phyloP scores from a whole-genome alignment of 2,329 filamentous ascomycete genomes.

The Colletotrichum melonis region DNA sequence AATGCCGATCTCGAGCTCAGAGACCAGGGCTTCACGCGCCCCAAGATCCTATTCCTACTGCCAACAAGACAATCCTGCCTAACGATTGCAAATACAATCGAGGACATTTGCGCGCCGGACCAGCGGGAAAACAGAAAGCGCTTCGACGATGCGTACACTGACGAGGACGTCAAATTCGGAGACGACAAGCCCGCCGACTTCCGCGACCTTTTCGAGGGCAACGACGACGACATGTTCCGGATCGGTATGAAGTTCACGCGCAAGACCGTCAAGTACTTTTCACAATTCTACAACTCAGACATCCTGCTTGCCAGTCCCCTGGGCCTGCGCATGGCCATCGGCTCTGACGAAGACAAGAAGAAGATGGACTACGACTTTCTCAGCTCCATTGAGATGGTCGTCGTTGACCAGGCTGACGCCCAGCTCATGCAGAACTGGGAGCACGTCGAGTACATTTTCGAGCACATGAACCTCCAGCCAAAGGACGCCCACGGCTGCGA shows the following conservation, averaged over 20 bases:
- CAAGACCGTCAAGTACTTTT: slow-evolving; percentile 94
- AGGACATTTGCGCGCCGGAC: slow-evolving; percentile 80
- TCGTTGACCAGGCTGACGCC: slow-evolving; percentile 93
- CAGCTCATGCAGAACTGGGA: slow-evolving; percentile 99
- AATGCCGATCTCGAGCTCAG: slow-evolving; percentile 78
- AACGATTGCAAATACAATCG: slow-evolving; percentile 81
- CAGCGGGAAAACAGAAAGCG: slow-evolving; percentile 96
- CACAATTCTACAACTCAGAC: slow-evolving; percentile 96
- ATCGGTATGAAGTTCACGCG: slow-evolving; percentile 96
- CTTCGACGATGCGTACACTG: slow-evolving; percentile 85
- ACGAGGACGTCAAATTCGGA: slow-evolving; percentile 75
- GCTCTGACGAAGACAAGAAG: slow-evolving; percentile 74
- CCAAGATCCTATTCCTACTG: slow-evolving; percentile 90
- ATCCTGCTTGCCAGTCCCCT: slow-evolving; percentile 93
- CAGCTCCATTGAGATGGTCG: slow-evolving; percentile 89
- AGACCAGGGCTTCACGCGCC: slow-evolving; percentile 95
- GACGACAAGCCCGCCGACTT: slow-evolving; percentile 87
- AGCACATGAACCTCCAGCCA: slow-evolving; percentile 90
- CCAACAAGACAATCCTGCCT: slow-evolving; percentile 90
- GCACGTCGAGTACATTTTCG: slow-evolving; percentile 91
- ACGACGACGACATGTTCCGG: slow-evolving; percentile 97
- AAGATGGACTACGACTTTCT: slow-evolving; percentile 87
- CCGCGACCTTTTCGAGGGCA: slow-evolving; percentile 88
- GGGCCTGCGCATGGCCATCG: slow-evolving; percentile 90
- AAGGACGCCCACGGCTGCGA: slow-evolving; percentile 92